These are phyloP conservation scores for Candida caryicola DNA, from an alignment of 805 yeast genomes.

Conservation along the genomic window DNA sequence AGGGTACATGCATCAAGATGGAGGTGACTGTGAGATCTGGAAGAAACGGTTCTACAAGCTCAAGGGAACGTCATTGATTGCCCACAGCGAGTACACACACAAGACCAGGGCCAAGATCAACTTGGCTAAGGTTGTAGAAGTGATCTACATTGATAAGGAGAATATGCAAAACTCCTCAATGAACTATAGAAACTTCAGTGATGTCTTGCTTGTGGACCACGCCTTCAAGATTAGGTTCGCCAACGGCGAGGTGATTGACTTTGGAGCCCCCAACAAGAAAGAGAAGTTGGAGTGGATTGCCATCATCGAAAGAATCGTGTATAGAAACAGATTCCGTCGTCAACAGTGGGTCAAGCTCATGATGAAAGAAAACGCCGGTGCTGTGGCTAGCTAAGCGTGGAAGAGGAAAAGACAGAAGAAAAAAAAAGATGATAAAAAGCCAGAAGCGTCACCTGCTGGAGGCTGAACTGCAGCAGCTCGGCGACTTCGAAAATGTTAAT, in stretches of 20 bases:
- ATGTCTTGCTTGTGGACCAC: slow-evolving; percentile 63
- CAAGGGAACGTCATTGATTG: slow-evolving; percentile 68
- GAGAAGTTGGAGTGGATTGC: slow-evolving; percentile 67
- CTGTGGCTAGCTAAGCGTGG: too few relatives aligned
- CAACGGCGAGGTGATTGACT: slow-evolving; percentile 78
- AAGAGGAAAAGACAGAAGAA: too few relatives aligned
- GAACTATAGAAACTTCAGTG: slow-evolving; percentile 63
- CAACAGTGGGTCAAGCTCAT: slow-evolving; percentile 58
- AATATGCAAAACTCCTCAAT: slow-evolving; percentile 24
- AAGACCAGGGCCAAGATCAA: slow-evolving; percentile 77
- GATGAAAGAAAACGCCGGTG: slow-evolving; percentile 20
- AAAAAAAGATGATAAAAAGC: background rate
- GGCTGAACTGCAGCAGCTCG: too few relatives aligned
- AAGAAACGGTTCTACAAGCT: slow-evolving; percentile 72
- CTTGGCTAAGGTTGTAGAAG: slow-evolving; percentile 60
- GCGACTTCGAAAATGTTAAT: too few relatives aligned
- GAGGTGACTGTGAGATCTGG: slow-evolving; percentile 82
- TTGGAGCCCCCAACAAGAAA: slow-evolving; percentile 72
- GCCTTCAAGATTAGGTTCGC: slow-evolving; percentile 73
- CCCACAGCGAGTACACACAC: slow-evolving; percentile 67
- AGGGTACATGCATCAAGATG: slow-evolving; percentile 83
- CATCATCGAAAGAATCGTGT: slow-evolving; percentile 54
- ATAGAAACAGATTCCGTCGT: slow-evolving; percentile 54
- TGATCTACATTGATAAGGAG: slow-evolving; percentile 44
- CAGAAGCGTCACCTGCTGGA: too few relatives aligned